phyloP scores from a whole-genome alignment of 2,329 filamentous ascomycete species.

The Calycina herbarum region DNA sequence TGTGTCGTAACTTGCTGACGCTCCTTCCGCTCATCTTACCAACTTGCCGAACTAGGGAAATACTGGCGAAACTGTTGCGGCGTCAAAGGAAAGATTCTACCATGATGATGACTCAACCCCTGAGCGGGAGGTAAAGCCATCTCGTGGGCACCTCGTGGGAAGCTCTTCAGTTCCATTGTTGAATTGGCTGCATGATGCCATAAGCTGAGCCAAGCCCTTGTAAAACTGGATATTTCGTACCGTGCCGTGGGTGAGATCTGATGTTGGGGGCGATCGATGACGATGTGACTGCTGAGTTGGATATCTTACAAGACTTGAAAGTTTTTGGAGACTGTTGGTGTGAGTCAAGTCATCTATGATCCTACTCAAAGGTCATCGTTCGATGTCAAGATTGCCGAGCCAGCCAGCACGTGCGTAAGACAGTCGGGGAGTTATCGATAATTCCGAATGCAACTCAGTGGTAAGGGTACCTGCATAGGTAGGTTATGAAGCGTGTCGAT shows the following conservation, averaged over 20 bases:
- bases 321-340: not conserved
- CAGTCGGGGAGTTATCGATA: not conserved
- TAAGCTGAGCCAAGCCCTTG: not conserved
- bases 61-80: not conserved
- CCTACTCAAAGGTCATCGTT: not conserved
- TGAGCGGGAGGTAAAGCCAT: not conserved
- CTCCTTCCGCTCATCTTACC: not conserved
- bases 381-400: not conserved
- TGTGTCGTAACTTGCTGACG: not conserved
- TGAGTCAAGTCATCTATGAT: not conserved
- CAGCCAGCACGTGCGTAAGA: not conserved
- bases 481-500: not conserved
- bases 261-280: not conserved
- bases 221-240: not conserved
- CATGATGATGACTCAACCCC: not conserved
- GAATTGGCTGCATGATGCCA: not conserved
- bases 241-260: not conserved
- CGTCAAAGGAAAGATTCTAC: not conserved
- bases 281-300: not conserved
- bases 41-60: not conserved
- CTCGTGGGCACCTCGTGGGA: not conserved
- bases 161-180: not conserved
- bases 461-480: not conserved
- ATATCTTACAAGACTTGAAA: not conserved
- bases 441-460: constrained; percentile 1